These are phyloP conservation scores for Globisporangium cederbergense DNA, from an alignment of 352 stramenopile genomes.

Conservation along the genomic window DNA sequence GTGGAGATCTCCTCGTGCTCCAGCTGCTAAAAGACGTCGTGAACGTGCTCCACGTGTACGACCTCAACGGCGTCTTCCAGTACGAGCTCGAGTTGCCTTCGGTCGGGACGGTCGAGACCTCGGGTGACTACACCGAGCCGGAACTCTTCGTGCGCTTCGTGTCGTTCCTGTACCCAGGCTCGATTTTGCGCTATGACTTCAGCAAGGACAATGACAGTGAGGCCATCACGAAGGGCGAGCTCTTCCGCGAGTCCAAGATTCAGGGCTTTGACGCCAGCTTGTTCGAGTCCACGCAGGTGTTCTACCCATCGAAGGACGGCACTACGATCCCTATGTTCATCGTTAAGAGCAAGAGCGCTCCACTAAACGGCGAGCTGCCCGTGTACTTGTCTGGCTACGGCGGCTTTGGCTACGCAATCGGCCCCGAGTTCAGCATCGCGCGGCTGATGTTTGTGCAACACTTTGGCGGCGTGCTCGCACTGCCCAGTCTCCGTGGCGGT, in stretches of 20 bases:
- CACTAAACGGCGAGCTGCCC: slow-evolving; percentile 80
- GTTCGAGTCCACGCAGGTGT: slow-evolving; percentile 82
- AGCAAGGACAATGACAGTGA: slow-evolving; percentile 18
- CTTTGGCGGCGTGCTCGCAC: slow-evolving; percentile 88
- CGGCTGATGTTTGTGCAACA: slow-evolving; percentile 89
- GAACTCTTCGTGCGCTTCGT: slow-evolving; percentile 90
- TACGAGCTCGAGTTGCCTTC: slow-evolving; percentile 68
- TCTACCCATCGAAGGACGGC: slow-evolving; percentile 91
- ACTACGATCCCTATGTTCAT: slow-evolving; percentile 96
- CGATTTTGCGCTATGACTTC: slow-evolving; percentile 74
- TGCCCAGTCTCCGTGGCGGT: slow-evolving; percentile 93
- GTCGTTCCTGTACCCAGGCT: slow-evolving; percentile 81
- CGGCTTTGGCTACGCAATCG: slow-evolving; percentile 95
- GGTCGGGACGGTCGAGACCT: slow-evolving; percentile 62
- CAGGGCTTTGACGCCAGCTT: slow-evolving; percentile 77
- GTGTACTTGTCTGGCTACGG: slow-evolving; percentile 94
- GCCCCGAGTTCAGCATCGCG: slow-evolving; percentile 86
- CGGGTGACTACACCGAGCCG: slow-evolving; percentile 67
- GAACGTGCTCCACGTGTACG: slow-evolving; percentile 78
- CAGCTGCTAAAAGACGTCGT: slow-evolving; percentile 83
- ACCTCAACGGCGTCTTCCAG: slow-evolving; percentile 67
- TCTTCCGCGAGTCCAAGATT: slow-evolving; percentile 81
- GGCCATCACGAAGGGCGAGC: slow-evolving; percentile 21
- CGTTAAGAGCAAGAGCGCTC: slow-evolving; percentile 77
- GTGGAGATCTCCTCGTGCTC: slow-evolving; percentile 67